A percentile compares a stretch with the other conserved stretches of the same genome.
phyloP scores from a whole-genome alignment of 2,329 filamentous ascomycete species.

The Neonectria punicea region DNA sequence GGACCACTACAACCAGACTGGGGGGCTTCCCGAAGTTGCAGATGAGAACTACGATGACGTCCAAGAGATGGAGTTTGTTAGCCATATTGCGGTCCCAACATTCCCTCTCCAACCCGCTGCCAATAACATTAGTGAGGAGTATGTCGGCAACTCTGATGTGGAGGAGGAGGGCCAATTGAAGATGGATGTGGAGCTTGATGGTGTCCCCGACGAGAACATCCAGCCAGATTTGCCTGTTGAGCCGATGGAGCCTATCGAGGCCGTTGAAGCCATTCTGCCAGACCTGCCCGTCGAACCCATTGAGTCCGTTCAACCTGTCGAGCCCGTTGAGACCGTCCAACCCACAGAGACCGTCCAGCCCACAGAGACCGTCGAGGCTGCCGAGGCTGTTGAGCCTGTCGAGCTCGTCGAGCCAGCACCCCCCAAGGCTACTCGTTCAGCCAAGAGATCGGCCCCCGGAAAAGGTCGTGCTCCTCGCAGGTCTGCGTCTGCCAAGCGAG shows the following conservation, averaged over 20 bases:
- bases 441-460: conserved; percentile 42
- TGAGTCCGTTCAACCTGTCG: conserved; percentile 1
- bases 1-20: conserved; percentile 47
- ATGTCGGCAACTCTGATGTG: conserved; percentile 44
- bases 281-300: conserved; percentile 28
- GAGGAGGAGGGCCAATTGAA: conserved; percentile 28
- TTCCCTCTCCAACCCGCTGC: conserved; percentile 12
- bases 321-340: not conserved
- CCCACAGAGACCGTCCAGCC: not conserved
- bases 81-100: conserved; percentile 32
- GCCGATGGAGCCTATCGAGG: conserved; percentile 42
- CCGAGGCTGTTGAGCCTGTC: conserved; percentile 20
- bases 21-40: conserved; percentile 48
- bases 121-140: conserved; percentile 42
- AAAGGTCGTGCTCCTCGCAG: conserved; percentile 38
- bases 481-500: conserved; percentile 35
- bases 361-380: conserved; percentile 17
- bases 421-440: conserved; percentile 39
- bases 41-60: conserved; percentile 45
- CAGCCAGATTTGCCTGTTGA: conserved; percentile 41
- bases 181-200: conserved; percentile 27
- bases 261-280: conserved; percentile 34
- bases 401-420: conserved; percentile 36
- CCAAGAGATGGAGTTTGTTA: conserved; percentile 48
- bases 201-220: conserved; percentile 36